A percentile compares a stretch with the other conserved stretches of the same genome.
phyloP scores from a whole-genome alignment of 306 rosid genomes.

The Echinosophora koreensis region DNA sequence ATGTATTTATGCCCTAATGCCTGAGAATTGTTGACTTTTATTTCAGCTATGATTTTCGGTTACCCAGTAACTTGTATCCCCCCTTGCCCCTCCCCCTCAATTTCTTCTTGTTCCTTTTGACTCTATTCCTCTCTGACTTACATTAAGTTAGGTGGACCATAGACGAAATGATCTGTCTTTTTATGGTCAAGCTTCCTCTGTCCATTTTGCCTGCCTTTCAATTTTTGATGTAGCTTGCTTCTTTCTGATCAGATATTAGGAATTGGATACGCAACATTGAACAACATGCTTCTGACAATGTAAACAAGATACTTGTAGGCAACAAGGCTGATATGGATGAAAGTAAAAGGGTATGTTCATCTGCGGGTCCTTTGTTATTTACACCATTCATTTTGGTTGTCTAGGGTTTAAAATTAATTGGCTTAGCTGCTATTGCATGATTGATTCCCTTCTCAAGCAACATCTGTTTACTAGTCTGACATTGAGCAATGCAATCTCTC shows the following conservation, averaged over 20 bases:
- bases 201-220: conserved; percentile 6
- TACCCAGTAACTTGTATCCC: conserved; percentile 21
- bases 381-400: conserved; percentile 35
- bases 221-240: conserved; percentile 27
- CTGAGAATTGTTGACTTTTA: background rate
- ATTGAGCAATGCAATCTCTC: conserved; percentile 1
- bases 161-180: background rate
- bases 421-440: conserved; percentile 6
- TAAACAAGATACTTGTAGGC: conserved; percentile 81
- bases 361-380: conserved; percentile 15
- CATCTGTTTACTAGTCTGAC: conserved; percentile 16
- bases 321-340: conserved; percentile 96
- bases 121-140: background rate
- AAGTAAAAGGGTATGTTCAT: conserved; percentile 74
- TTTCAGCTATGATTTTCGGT: conserved; percentile 29
- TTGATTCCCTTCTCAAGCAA: conserved; percentile 14
- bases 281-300: conserved; percentile 87
- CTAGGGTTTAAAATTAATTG: conserved; percentile 4
- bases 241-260: conserved; percentile 68
- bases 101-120: background rate
- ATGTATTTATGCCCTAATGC: conserved; percentile 31
- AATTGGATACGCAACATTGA: conserved; percentile 92
- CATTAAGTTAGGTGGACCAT: conserved; percentile 4
- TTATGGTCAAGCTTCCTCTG: conserved; percentile 23
- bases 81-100: conserved; percentile 11